Evolutionary conservation across 768 basidiomycete genomes (phyloP).

Genomic region (Hypholoma fasciculare): DNA sequence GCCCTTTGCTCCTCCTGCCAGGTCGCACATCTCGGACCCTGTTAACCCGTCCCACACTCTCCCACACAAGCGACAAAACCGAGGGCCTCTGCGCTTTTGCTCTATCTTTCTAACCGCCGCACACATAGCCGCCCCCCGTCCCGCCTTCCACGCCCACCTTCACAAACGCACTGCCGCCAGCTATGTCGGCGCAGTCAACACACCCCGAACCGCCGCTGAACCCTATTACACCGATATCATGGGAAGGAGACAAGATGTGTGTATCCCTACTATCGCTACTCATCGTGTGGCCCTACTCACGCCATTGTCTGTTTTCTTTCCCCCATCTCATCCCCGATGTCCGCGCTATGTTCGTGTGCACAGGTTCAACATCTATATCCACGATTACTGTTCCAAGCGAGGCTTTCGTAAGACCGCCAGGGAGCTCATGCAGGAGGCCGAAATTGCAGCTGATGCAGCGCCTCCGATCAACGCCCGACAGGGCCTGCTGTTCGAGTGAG

Average conservation of each 20-base stretch:
- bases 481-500: constrained; percentile 82
- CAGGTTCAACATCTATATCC: constrained; percentile 91
- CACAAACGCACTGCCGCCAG: background rate
- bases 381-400: constrained; percentile 82
- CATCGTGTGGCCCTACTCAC: background rate
- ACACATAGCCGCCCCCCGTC: background rate
- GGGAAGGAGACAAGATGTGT: constrained; percentile 88
- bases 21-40: constrained; percentile 8
- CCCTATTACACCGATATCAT: constrained; percentile 41
- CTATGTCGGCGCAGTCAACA: constrained; percentile 20
- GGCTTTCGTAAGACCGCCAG: constrained; percentile 73
- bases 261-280: constrained; percentile 25
- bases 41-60: constrained; percentile 3
- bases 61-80: constrained; percentile 6
- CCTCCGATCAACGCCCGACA: constrained; percentile 85
- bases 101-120: background rate
- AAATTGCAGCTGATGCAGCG: constrained; percentile 56
- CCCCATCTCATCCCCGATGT: constrained; percentile 1
- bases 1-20: constrained; percentile 1
- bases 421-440: constrained; percentile 67
- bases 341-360: background rate
- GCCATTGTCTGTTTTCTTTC: constrained; percentile 6
- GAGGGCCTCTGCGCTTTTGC: constrained; percentile 3
- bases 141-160: background rate
- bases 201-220: constrained; percentile 19